Base-by-base conservation (phyloP, 441 rosid species). In the Pelargonium myrrhifolium region DNA sequence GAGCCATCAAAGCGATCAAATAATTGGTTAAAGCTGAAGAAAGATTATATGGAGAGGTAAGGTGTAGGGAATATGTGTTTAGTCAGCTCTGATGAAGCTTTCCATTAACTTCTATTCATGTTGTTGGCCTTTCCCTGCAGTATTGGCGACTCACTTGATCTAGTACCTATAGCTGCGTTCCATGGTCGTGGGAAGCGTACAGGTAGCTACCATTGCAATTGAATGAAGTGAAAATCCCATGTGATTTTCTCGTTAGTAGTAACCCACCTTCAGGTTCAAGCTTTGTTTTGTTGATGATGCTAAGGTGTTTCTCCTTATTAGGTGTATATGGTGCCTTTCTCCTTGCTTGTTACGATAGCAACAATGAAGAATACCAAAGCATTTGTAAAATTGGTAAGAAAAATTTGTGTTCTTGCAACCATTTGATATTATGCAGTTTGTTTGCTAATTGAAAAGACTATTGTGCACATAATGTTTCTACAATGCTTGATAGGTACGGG, bases 121-220 rank as follows among this genome's bases (percentile, higher is more conserved):
- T 56, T 68, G 17, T 47, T 43, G 3, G 1, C 21, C 60, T 45
- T 49, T 65, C 69, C 64, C 21, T 82, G 80, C 90, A 91, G 97
- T 72, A 81, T 89, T 69, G 99, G 97, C n/a, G 99, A 93, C 71
- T 87, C 96, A 9, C 76, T 94, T 45, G 97, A 94, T 86, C 88
- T 94, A 72, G 96, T 94, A 65, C 96, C 97, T 64, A 88, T 91
- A 77, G 99, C 87, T 58, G 97, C 96, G 67, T 89, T 88, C 82
- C 92, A 88, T 77, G 99, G 99, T 55, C 89, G 89, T 73, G 99
- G 97, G 70, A 93, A 93, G 82, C 95, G 92, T 20, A 83, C 92
- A 68, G 95, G 93, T 90, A 62, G 72, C n/a, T 73, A 9, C 71
- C 20, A 59, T 67, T 72, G 43, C 28, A 67, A 49, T 31, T 64